Percentiles rank a stretch among this genome's conserved stretches.
These are phyloP conservation scores for Sugiyamaella novakii DNA, from an alignment of 1,139 yeast species.

Conservation along the genomic window DNA sequence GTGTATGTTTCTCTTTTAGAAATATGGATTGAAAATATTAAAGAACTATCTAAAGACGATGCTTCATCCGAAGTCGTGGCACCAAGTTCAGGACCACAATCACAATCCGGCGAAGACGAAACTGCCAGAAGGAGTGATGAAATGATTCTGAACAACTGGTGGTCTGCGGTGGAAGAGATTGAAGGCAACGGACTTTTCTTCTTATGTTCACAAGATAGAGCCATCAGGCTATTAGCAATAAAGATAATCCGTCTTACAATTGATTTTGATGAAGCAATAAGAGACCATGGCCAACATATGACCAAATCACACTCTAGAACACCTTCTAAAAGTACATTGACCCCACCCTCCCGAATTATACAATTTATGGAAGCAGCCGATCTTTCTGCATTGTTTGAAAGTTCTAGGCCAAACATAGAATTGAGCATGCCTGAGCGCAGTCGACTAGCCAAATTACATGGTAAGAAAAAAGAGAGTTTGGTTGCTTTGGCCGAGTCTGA, in stretches of 20 bases:
- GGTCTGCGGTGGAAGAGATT: constrained; percentile 86
- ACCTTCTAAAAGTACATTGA: constrained; percentile 37
- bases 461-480: constrained; percentile 58
- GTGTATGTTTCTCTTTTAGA: constrained; percentile 76
- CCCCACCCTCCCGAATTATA: constrained; percentile 78
- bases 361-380: constrained; percentile 74
- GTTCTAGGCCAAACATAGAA: constrained; percentile 54
- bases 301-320: constrained; percentile 27
- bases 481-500: constrained; percentile 83
- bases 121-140: constrained; percentile 58
- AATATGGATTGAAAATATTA: constrained; percentile 76
- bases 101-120: constrained; percentile 33
- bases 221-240: constrained; percentile 72
- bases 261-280: constrained; percentile 79
- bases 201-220: constrained; percentile 82
- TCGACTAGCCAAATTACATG: constrained; percentile 64
- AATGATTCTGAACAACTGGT: constrained; percentile 73
- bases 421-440: constrained; percentile 81
- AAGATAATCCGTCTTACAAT: constrained; percentile 74
- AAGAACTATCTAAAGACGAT: constrained; percentile 30
- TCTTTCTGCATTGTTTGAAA: constrained; percentile 59
- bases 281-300: constrained; percentile 36
- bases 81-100: not conserved
- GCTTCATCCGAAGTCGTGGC: too few relatives aligned
- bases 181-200: constrained; percentile 96